A percentile compares a stretch with the other conserved stretches of the same genome.
These are phyloP conservation scores for Piloderma croceum DNA, from an alignment of 768 basidiomycete species.

Conservation along the genomic window DNA sequence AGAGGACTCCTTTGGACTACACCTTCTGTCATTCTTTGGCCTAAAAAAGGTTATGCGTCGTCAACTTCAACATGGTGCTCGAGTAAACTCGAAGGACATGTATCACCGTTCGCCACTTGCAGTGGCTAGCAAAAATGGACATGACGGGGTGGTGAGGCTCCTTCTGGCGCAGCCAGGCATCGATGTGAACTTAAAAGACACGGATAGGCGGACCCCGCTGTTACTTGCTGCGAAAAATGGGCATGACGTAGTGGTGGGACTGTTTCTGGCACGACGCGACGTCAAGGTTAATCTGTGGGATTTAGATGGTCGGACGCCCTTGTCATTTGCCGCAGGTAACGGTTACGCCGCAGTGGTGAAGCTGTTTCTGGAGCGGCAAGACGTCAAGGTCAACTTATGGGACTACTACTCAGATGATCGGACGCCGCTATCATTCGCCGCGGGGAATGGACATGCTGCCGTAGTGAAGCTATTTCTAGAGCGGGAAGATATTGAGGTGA, in stretches of 20 bases:
- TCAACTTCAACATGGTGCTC: conserved; percentile 4
- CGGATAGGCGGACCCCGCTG: background rate
- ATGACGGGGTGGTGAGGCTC: background rate
- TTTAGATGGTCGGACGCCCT: background rate
- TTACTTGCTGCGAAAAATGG: background rate
- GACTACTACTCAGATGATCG: too few species aligned
- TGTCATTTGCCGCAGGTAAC: background rate
- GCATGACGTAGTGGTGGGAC: background rate
- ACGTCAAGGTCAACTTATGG: background rate
- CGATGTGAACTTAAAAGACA: background rate
- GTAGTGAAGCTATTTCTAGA: background rate
- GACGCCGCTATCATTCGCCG: background rate
- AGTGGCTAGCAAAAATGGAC: background rate
- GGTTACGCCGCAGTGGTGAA: background rate
- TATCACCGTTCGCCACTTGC: background rate
- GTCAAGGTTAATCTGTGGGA: background rate
- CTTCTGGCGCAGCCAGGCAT: background rate
- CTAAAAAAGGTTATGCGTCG: background rate
- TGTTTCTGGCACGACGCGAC: background rate
- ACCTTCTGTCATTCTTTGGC: conserved; percentile 5
- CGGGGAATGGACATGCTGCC: background rate
- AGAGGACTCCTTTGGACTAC: conserved; percentile 3
- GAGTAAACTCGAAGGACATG: conserved; percentile 2
- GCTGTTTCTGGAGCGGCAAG: background rate
- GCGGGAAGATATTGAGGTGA: background rate